Conservation (phyloP, 768 basidiomycete species). For the Leccinum uliginosum region DNA sequence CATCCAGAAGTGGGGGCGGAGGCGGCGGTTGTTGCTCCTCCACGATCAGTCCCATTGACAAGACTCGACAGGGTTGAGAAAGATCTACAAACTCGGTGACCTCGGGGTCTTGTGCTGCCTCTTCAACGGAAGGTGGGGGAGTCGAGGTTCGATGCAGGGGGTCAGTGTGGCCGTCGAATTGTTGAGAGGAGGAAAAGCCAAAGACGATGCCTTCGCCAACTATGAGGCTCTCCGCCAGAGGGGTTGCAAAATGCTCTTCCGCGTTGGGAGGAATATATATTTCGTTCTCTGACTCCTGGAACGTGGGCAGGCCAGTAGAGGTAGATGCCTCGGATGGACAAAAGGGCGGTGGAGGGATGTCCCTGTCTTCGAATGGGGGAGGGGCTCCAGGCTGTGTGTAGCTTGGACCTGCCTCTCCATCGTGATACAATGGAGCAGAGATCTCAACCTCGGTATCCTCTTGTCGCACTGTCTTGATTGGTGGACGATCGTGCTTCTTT, state of each 20-base stretch:
- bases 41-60: slow-evolving; percentile 55
- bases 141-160: slow-evolving; percentile 59
- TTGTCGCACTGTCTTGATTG: slow-evolving; percentile 60
- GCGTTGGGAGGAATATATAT: slow-evolving; percentile 52
- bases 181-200: slow-evolving; percentile 65
- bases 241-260: slow-evolving; percentile 37
- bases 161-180: slow-evolving; percentile 79
- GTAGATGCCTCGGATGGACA: slow-evolving; percentile 58
- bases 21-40: slow-evolving; percentile 62
- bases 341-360: slow-evolving; percentile 66
- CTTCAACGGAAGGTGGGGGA: slow-evolving; percentile 74
- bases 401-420: slow-evolving; percentile 74
- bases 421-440: slow-evolving; percentile 61
- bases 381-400: slow-evolving; percentile 60
- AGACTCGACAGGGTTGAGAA: slow-evolving; percentile 51
- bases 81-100: slow-evolving; percentile 62
- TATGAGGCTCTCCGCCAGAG: slow-evolving; percentile 35
- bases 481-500: slow-evolving; percentile 86
- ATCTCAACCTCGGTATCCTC: slow-evolving; percentile 64
- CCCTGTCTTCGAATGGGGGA: slow-evolving; percentile 82
- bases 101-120: slow-evolving; percentile 68
- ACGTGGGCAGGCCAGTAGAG: slow-evolving; percentile 60
- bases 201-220: slow-evolving; percentile 75
- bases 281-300: slow-evolving; percentile 77
- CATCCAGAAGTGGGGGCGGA: slow-evolving; percentile 79